phyloP scores from a whole-genome alignment of 495 filamentous ascomycete genomes.

The Gamarada debralockiae region DNA sequence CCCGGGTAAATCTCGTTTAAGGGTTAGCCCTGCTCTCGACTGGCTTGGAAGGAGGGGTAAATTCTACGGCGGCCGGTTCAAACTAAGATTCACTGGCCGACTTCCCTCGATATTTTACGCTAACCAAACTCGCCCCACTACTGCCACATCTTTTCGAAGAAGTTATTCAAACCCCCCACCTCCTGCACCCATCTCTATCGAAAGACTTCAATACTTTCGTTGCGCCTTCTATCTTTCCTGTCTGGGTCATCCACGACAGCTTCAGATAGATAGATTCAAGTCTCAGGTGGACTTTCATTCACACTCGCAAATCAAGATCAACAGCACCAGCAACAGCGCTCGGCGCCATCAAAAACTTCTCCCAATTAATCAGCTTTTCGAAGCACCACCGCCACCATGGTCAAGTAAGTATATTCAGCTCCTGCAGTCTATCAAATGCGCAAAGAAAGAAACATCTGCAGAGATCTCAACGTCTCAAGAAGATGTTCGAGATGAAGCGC shows the following conservation, averaged over 20 bases:
- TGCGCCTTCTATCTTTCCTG: constrained; percentile 17
- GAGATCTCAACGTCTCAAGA: neutral
- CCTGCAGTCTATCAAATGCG: constrained; percentile 5
- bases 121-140: constrained; percentile 2
- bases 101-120: neutral
- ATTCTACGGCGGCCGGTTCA: too few species aligned
- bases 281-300: constrained; percentile 11
- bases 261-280: constrained; percentile 23
- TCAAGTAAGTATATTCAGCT: constrained; percentile 77
- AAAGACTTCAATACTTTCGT: constrained; percentile 16
- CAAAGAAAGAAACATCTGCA: neutral
- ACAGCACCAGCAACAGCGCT: constrained; percentile 14
- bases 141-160: neutral
- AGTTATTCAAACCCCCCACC: constrained; percentile 1
- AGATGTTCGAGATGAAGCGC: neutral
- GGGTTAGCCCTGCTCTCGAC: too few species aligned
- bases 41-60: too few species aligned
- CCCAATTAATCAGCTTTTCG: constrained; percentile 33
- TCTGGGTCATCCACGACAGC: constrained; percentile 14
- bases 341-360: constrained; percentile 19
- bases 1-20: too few species aligned
- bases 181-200: neutral
- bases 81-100: too few species aligned
- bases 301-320: constrained; percentile 10
- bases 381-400: constrained; percentile 90